Percentiles rank a stretch among this genome's conserved stretches.
Evolutionary conservation across 306 rosid species (phyloP).

Genomic region (Quillaja saponaria): DNA sequence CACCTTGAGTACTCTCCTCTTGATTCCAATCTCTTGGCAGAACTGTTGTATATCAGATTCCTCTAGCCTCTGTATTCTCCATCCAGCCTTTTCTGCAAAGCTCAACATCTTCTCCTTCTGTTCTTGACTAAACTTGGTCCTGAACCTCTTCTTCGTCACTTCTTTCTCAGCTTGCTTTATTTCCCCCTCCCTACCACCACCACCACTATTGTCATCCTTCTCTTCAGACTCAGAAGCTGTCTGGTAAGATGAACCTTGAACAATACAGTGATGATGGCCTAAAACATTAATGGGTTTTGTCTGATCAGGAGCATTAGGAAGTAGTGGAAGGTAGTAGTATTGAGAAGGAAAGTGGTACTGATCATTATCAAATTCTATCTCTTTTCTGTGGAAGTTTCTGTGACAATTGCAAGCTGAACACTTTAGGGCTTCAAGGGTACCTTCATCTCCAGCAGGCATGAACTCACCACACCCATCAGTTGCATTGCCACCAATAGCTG

Average conservation of each 20-base stretch:
- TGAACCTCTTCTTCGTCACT: constrained; percentile 53
- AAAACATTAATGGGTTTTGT: constrained; percentile 1
- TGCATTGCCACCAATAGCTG: constrained; percentile 55
- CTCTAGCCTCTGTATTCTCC: constrained; percentile 57
- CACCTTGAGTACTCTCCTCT: constrained; percentile 59
- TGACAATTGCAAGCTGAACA: constrained; percentile 61
- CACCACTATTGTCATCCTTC: constrained; percentile 29
- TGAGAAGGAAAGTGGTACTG: constrained; percentile 1
- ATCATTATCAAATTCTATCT: constrained; percentile 21
- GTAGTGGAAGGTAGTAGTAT: constrained; percentile 9
- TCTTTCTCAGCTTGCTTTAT: constrained; percentile 29
- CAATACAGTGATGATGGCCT: background rate
- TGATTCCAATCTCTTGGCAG: constrained; percentile 59
- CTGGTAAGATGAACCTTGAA: constrained; percentile 3
- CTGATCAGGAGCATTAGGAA: constrained; percentile 19
- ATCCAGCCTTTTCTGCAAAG: constrained; percentile 58
- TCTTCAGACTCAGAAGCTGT: constrained; percentile 36
- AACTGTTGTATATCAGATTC: constrained; percentile 47
- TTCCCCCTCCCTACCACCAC: constrained; percentile 12
- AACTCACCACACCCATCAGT: constrained; percentile 63
- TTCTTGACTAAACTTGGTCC: constrained; percentile 62
- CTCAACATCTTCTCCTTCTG: constrained; percentile 60
- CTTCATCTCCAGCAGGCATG: constrained; percentile 53
- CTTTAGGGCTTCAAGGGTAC: constrained; percentile 39
- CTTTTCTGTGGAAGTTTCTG: constrained; percentile 63